Conservation (phyloP, 495 filamentous ascomycete species). For the Echria macrotheca region DNA sequence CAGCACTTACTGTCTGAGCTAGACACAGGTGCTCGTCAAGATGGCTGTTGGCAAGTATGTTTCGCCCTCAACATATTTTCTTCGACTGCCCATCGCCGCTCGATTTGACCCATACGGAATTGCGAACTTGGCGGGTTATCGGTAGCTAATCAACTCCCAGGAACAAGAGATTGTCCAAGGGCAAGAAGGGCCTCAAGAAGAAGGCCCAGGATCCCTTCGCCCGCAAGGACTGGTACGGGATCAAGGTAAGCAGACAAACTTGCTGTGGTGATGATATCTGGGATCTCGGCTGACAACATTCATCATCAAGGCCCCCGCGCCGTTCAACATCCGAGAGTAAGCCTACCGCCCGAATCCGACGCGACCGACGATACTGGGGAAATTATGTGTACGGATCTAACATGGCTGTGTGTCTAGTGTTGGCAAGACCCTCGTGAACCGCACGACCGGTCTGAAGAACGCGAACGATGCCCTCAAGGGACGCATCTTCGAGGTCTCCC, state of each 20-base stretch:
- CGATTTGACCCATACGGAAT: neutral
- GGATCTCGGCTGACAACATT: conserved; percentile 16
- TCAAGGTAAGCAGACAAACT: conserved; percentile 65
- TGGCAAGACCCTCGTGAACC: conserved; percentile 98
- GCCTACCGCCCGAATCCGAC: conserved; percentile 32
- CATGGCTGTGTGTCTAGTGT: conserved; percentile 69
- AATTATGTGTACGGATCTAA: no score
- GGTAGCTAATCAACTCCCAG: conserved; percentile 52
- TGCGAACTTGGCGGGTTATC: conserved; percentile 12
- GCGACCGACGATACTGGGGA: no score
- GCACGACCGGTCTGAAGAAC: conserved; percentile 98
- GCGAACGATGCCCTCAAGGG: conserved; percentile 98
- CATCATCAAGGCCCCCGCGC: conserved; percentile 72
- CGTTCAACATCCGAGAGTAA: conserved; percentile 95
- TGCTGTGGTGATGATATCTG: neutral
- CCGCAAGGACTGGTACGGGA: conserved; percentile 96
- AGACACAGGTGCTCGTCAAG: conserved; percentile 51
- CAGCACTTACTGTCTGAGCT: conserved; percentile 26
- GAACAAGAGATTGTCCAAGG: conserved; percentile 99
- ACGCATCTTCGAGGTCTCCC: conserved; percentile 96
- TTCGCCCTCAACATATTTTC: conserved; percentile 14
- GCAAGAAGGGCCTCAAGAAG: conserved; percentile 99
- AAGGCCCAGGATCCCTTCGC: conserved; percentile 93
- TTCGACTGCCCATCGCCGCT: neutral
- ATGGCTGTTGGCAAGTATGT: conserved; percentile 93